Conservation (phyloP, 805 yeast species). For the Blastobotrys americana region DNA sequence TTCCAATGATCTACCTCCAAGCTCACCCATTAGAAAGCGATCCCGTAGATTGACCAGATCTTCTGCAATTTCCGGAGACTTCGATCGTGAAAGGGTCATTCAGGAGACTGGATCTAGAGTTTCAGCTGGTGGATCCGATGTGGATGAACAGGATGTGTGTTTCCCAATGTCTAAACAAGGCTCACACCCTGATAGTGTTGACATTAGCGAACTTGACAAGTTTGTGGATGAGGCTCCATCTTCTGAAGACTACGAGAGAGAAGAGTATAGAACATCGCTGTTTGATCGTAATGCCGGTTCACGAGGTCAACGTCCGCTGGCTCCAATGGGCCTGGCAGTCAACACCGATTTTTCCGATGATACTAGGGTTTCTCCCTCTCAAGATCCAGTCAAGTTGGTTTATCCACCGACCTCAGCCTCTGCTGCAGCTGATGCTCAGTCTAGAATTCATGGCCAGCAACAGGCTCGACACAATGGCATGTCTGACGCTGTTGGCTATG, state of each 20-base stretch:
- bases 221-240: conserved; percentile 50
- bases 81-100: conserved; percentile 16
- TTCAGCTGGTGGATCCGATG: conserved; percentile 72
- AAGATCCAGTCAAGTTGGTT: neutral
- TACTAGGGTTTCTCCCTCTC: neutral
- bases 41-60: conserved; percentile 19
- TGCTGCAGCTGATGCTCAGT: conserved; percentile 4
- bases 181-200: conserved; percentile 54
- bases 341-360: conserved; percentile 3
- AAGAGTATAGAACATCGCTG: conserved; percentile 7
- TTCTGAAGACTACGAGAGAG: conserved; percentile 4
- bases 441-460: neutral
- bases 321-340: conserved; percentile 12
- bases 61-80: conserved; percentile 49
- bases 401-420: conserved; percentile 6
- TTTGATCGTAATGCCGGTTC: neutral
- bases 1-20: neutral
- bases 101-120: conserved; percentile 27
- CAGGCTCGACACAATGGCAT: neutral
- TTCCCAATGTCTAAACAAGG: conserved; percentile 80
- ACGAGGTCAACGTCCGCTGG: conserved; percentile 14
- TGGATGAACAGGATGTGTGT: conserved; percentile 96
- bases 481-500: neutral
- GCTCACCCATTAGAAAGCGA: conserved; percentile 7
- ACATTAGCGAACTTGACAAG: conserved; percentile 84